Percentiles rank a stretch among this genome's conserved stretches.
These are phyloP conservation scores for Venturia aucupariae DNA, from an alignment of 2,329 filamentous ascomycete species.

Conservation along the genomic window DNA sequence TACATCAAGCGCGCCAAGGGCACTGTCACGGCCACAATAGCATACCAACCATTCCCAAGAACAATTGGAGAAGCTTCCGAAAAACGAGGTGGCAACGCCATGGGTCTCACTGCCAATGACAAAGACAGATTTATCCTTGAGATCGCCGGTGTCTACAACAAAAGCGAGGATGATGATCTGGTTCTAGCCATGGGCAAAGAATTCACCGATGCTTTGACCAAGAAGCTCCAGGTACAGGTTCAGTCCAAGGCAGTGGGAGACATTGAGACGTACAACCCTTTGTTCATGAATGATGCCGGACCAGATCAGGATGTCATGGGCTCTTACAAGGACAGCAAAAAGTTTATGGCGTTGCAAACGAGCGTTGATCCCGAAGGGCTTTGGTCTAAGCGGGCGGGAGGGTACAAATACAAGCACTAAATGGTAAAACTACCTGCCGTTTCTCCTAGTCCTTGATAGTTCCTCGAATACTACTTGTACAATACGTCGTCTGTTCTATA, in stretches of 20 bases:
- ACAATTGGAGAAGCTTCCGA: slow-evolving; percentile 17
- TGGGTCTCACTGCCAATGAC: slow-evolving; percentile 13
- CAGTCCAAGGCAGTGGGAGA: not conserved
- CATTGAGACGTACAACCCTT: not conserved
- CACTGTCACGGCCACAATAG: slow-evolving; percentile 23
- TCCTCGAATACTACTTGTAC: no score
- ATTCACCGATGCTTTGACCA: slow-evolving; percentile 16
- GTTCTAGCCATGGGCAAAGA: slow-evolving; percentile 14
- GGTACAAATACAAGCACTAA: slow-evolving; percentile 18
- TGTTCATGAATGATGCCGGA: slow-evolving; percentile 23
- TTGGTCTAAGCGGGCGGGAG: slow-evolving; percentile 21
- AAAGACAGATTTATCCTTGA: slow-evolving; percentile 20
- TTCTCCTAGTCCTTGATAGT: no score
- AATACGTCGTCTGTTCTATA: no score
- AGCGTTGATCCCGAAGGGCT: slow-evolving; percentile 23
- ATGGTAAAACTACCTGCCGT: no score
- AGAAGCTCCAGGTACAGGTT: slow-evolving; percentile 5
- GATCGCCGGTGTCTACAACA: slow-evolving; percentile 19
- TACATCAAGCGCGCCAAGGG: slow-evolving; percentile 21
- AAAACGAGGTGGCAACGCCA: slow-evolving; percentile 12
- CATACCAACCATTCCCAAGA: slow-evolving; percentile 26
- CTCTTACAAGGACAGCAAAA: slow-evolving; percentile 23
- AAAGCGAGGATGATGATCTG: slow-evolving; percentile 17
- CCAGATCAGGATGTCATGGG: slow-evolving; percentile 26
- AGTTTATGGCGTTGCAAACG: slow-evolving; percentile 26